A percentile compares a stretch with the other conserved stretches of the same genome.
Conservation (phyloP, 2,329 filamentous ascomycete species). For the Xylaria sp. region DNA sequence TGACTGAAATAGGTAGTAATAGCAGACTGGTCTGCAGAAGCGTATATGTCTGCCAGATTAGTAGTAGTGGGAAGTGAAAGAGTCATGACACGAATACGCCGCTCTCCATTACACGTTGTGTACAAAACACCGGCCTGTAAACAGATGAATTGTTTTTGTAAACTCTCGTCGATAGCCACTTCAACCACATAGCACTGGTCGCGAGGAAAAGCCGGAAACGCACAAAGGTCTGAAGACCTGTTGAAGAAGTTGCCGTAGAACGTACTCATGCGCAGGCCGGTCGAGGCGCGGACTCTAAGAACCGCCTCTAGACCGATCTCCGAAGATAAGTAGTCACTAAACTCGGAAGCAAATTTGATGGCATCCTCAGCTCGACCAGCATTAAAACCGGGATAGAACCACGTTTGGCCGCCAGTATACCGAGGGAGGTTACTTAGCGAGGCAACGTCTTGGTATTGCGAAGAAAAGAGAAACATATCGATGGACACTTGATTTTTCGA, state of each 20-base stretch:
- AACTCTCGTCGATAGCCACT: slow-evolving; percentile 94
- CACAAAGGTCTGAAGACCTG: slow-evolving; percentile 94
- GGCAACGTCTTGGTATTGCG: slow-evolving; percentile 96
- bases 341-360: slow-evolving; percentile 96
- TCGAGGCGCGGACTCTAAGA: slow-evolving; percentile 92
- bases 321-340: slow-evolving; percentile 94
- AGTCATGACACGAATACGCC: slow-evolving; percentile 93
- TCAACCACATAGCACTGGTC: slow-evolving; percentile 98
- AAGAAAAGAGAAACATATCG: slow-evolving; percentile 97
- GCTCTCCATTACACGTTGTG: slow-evolving; percentile 96
- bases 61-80: slow-evolving; percentile 92
- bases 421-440: slow-evolving; percentile 94
- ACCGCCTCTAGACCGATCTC: slow-evolving; percentile 98
- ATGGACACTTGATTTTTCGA: slow-evolving; percentile 99
- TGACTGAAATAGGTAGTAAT: slow-evolving; percentile 96
- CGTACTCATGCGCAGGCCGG: slow-evolving; percentile 92
- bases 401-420: slow-evolving; percentile 97
- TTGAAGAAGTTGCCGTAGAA: slow-evolving; percentile 99
- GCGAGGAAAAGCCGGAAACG: slow-evolving; percentile 96
- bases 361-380: slow-evolving; percentile 93
- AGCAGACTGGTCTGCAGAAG: slow-evolving; percentile 92
- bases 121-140: slow-evolving; percentile 95
- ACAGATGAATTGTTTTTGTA: slow-evolving; percentile 91
- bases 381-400: slow-evolving; percentile 98
- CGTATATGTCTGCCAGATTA: slow-evolving; percentile 89